These are phyloP conservation scores for Candida sanyiensis DNA, from an alignment of 805 yeast genomes.

Conservation along the genomic window DNA sequence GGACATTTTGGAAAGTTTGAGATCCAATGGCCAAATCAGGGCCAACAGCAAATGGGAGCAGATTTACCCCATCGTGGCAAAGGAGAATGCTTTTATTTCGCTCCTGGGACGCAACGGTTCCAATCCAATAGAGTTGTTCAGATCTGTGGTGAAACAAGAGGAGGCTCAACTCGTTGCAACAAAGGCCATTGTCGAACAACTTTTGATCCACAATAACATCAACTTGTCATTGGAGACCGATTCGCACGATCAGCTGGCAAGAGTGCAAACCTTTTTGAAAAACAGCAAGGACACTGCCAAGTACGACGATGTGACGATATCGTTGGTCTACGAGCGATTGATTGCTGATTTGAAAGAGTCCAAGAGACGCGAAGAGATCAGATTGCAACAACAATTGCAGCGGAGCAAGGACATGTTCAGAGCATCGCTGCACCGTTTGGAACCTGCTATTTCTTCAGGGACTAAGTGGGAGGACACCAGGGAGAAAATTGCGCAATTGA, in stretches of 20 bases:
- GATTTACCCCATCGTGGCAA: slow-evolving; percentile 43
- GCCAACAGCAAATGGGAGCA: slow-evolving; percentile 59
- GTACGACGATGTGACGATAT: slow-evolving; percentile 27
- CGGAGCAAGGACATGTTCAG: slow-evolving; percentile 20
- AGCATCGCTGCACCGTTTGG: slow-evolving; percentile 21
- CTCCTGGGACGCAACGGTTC: slow-evolving; percentile 77
- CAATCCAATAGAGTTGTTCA: slow-evolving; percentile 65
- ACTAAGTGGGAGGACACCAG: slow-evolving; percentile 34
- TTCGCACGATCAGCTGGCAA: slow-evolving; percentile 6
- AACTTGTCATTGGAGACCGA: slow-evolving; percentile 22
- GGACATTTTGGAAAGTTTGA: slow-evolving; percentile 35
- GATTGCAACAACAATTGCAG: slow-evolving; percentile 10
- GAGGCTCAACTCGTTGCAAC: slow-evolving; percentile 49
- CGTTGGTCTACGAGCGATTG: slow-evolving; percentile 26
- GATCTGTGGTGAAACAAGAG: slow-evolving; percentile 66
- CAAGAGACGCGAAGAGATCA: slow-evolving; percentile 19
- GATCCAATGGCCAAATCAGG: slow-evolving; percentile 29
- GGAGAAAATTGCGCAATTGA: slow-evolving; percentile 24
- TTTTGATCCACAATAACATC: slow-evolving; percentile 34
- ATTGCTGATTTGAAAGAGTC: slow-evolving; percentile 23
- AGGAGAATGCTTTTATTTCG: slow-evolving; percentile 51
- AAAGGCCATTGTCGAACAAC: slow-evolving; percentile 52
- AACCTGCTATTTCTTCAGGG: slow-evolving; percentile 22
- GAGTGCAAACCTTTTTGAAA: slow-evolving; percentile 16
- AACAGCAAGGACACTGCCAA: slow-evolving; percentile 23